A percentile compares a stretch with the other conserved stretches of the same genome.
These are phyloP conservation scores for Eucalyptus sp. DNA, from an alignment of 345 rosid species.

Conservation along the genomic window DNA sequence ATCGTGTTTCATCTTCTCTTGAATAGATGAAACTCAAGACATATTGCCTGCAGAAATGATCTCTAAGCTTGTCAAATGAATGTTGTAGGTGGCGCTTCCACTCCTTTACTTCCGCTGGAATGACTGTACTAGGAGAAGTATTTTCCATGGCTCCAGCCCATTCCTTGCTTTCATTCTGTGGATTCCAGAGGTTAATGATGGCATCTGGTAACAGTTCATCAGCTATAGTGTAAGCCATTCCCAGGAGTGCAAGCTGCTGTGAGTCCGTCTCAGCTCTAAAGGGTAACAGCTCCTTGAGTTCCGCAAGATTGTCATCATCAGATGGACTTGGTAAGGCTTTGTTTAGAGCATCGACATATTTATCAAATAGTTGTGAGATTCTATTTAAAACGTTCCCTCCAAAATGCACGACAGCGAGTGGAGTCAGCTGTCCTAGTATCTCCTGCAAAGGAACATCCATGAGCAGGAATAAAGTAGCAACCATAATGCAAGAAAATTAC, in stretches of 20 bases:
- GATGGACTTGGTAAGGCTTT: slow-evolving; percentile 84
- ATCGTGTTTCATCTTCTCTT: slow-evolving; percentile 75
- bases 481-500: not conserved
- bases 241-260: slow-evolving; percentile 86
- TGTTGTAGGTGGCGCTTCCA: slow-evolving; percentile 86
- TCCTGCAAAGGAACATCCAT: slow-evolving; percentile 33
- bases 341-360: slow-evolving; percentile 61
- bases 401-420: slow-evolving; percentile 55
- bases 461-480: not conserved
- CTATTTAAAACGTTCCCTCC: slow-evolving; percentile 70
- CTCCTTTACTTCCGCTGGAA: slow-evolving; percentile 66
- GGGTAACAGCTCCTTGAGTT: slow-evolving; percentile 58
- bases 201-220: slow-evolving; percentile 74
- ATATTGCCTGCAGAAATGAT: slow-evolving; percentile 92
- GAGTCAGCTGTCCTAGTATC: slow-evolving; percentile 72
- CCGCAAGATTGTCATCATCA: slow-evolving; percentile 77
- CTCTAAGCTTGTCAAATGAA: slow-evolving; percentile 82
- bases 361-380: slow-evolving; percentile 72
- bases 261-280: slow-evolving; percentile 91
- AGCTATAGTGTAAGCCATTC: slow-evolving; percentile 78
- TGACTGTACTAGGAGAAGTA: slow-evolving; percentile 20
- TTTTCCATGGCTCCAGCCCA: slow-evolving; percentile 15
- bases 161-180: slow-evolving; percentile 37
- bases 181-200: slow-evolving; percentile 53
- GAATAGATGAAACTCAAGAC: slow-evolving; percentile 93